These are phyloP conservation scores for Cordyceps farinosa DNA, from an alignment of 2,329 filamentous ascomycete genomes.

Conservation along the genomic window DNA sequence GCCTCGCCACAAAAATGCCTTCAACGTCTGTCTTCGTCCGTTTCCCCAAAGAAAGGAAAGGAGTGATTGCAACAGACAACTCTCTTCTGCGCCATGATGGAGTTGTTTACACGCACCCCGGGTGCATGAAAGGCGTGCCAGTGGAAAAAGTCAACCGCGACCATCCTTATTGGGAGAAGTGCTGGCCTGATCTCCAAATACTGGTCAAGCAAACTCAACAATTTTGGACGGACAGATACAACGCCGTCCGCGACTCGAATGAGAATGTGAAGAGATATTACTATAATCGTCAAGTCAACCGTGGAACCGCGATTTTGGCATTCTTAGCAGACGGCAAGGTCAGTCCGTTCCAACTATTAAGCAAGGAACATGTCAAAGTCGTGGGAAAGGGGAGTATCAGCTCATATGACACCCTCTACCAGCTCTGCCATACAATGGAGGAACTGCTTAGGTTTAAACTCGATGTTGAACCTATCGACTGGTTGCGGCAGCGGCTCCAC, in stretches of 20 bases:
- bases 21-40: too few relatives aligned
- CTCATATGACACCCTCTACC: conserved; percentile 42
- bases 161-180: conserved; percentile 53
- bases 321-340: conserved; percentile 48
- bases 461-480: conserved; percentile 50
- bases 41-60: too few relatives aligned
- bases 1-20: too few relatives aligned
- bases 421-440: conserved; percentile 44
- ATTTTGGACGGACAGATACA: conserved; percentile 47
- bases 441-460: conserved; percentile 53
- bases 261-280: conserved; percentile 44
- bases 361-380: conserved; percentile 45
- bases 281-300: conserved; percentile 53
- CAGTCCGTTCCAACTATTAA: conserved; percentile 54
- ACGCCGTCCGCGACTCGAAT: conserved; percentile 33
- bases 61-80: not conserved
- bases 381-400: conserved; percentile 38
- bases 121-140: not conserved
- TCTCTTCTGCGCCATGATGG: conserved; percentile 48
- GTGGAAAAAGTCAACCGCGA: not conserved
- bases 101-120: conserved; percentile 46
- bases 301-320: conserved; percentile 48
- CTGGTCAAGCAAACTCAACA: conserved; percentile 42
- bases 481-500: conserved; percentile 45
- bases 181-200: conserved; percentile 45